Evolutionary conservation across 805 yeast species (phyloP), one percentile per base, ranked within the genome.

Genomic region (Myxozyma geophila): DNA sequence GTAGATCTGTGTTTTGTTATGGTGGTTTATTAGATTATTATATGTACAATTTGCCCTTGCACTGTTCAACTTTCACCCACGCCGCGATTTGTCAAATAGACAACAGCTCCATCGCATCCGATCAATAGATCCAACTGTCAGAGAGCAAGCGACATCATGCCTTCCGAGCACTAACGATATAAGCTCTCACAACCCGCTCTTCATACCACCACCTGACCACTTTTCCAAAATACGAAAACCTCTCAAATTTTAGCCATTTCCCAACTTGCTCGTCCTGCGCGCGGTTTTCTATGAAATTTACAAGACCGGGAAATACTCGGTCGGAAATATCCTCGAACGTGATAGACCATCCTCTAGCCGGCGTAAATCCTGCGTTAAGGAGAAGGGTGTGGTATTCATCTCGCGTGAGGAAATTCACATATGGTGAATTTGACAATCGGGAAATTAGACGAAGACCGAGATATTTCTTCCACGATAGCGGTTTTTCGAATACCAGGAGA

Each of bases 191-290:
- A 15, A 62, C 55, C 12, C 56, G 57, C 5, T 33, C 23, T 3
- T 39, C 44, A n/a, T 35, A 36, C 68, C 66, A 65, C 68, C 68
- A 65, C 23, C 53, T 12, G 13, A 65, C 52, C 7, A 62, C 52
- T 44, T 44, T 54, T 3, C 63, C 60, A 56, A 65, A 65, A 17
- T 8, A 33, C 9, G 17, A 0, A 49, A 60, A 65, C 21, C 52
- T 43, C 23, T 58, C 59, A 35, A 65, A 65, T 17, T 41, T 36
- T n/a, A 65, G 19, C 17, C 17, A 59, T 33, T 39, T 44, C 7
- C 63, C 63, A 35, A 55, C 28, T n/a, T 36, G 48, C 35, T 54
- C 60, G 7, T 23, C 57, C 8, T 17, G 19, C 21, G 49, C 60
- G n/a, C 67, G 36, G 1, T 17, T 17, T 13, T 57, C 60, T 4